These are phyloP conservation scores for Lotmaria passim DNA, from an alignment of 208 protist species.

Conservation along the genomic window DNA sequence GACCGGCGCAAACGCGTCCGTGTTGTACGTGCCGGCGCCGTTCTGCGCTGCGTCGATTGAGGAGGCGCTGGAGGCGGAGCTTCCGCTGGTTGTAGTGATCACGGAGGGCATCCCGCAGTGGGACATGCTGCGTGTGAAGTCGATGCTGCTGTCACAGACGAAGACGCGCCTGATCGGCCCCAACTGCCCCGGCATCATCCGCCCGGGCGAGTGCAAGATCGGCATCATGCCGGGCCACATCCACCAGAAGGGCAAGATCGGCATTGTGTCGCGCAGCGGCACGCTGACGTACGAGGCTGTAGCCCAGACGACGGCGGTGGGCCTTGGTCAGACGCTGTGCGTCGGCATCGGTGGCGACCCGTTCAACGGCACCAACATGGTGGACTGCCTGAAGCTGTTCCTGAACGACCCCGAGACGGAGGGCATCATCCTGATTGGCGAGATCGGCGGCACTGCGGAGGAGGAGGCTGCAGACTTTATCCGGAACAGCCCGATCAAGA, in stretches of 20 bases:
- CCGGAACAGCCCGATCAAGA: slow-evolving; percentile 93
- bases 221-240: slow-evolving; percentile 99
- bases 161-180: slow-evolving; percentile 97
- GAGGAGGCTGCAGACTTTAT: slow-evolving; percentile 98
- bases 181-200: slow-evolving; percentile 99
- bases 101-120: slow-evolving; percentile 99
- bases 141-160: slow-evolving; percentile 90
- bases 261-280: slow-evolving; percentile 98
- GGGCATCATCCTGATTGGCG: slow-evolving; percentile 98
- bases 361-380: slow-evolving; percentile 99
- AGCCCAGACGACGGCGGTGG: slow-evolving; percentile 96
- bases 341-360: slow-evolving; percentile 99
- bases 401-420: slow-evolving; percentile 97
- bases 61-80: slow-evolving; percentile 97
- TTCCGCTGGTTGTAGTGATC: slow-evolving; percentile 98
- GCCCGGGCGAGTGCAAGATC: slow-evolving; percentile 99
- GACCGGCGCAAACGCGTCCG: slow-evolving; percentile 94
- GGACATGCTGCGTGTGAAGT: slow-evolving; percentile 97
- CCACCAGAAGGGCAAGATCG: slow-evolving; percentile 98
- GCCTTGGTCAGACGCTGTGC: slow-evolving; percentile 96
- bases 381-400: slow-evolving; percentile 98
- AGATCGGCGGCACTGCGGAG: slow-evolving; percentile 99
- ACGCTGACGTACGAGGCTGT: slow-evolving; percentile 99
- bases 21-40: slow-evolving; percentile 98
- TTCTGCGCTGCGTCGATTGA: slow-evolving; percentile 95